Percentiles rank a stretch among this genome's conserved stretches.
phyloP scores from a whole-genome alignment of 148 eudicot species.

The Camellia sinensis region DNA sequence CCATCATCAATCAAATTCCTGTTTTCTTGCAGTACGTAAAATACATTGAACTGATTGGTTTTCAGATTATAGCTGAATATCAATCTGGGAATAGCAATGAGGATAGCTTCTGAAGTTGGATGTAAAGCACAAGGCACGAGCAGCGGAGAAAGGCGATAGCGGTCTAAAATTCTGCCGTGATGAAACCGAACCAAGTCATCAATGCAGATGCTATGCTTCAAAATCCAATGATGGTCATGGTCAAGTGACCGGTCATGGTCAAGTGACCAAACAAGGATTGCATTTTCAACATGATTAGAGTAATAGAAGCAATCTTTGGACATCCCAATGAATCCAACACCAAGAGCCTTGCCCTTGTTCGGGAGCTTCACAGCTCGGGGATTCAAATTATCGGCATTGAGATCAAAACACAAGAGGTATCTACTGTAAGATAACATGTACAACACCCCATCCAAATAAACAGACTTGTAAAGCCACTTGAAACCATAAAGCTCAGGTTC shows the following conservation, averaged over 20 bases:
- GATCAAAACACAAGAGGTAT: slow-evolving; percentile 15
- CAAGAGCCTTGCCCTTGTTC: no score
- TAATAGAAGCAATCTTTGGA: slow-evolving; percentile 11
- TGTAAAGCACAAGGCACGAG: not conserved
- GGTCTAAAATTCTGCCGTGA: not conserved
- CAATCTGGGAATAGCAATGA: not conserved
- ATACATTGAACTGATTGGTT: not conserved
- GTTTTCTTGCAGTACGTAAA: no score
- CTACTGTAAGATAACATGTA: not conserved
- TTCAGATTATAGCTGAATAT: not conserved
- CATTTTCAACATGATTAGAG: not conserved
- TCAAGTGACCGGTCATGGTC: slow-evolving; percentile 20
- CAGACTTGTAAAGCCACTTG: not conserved
- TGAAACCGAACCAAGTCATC: no score
- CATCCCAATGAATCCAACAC: not conserved
- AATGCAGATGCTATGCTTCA: slow-evolving; percentile 10
- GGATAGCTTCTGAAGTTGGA: not conserved
- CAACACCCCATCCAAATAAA: slow-evolving; percentile 3
- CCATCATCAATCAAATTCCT: not conserved
- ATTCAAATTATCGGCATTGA: not conserved
- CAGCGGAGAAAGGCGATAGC: not conserved
- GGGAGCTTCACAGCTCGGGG: slow-evolving; percentile 13
- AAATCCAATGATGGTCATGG: not conserved
- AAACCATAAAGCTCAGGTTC: not conserved
- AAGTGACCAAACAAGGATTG: slow-evolving; percentile 8